Evolutionary conservation across 306 rosid species (phyloP), one percentile per base, ranked within the genome.

Genomic region (Senna tora): DNA sequence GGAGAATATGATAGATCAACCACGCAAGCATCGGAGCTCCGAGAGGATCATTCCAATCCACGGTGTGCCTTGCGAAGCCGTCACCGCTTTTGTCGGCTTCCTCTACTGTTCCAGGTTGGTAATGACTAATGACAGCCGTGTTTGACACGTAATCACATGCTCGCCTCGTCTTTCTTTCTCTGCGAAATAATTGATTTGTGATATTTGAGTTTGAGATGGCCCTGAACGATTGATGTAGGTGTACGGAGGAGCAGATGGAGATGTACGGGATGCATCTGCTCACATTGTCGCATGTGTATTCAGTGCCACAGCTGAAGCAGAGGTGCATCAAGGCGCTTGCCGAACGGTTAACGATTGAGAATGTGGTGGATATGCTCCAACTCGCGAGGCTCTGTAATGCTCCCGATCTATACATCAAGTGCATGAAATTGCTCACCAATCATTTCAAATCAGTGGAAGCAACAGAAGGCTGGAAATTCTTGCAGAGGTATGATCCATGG

Each of bases 351-450:
- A 82, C 87, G 21, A 58, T 60, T 2, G 97, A 91, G 16, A 89
- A 85, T 80, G 97, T 89, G 45, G 96, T 94, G 75, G 99, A 94
- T 36, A 73, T 91, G 38, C 88, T 94, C 14, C 97, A 94, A 74
- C 88, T 94, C 15, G 96, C 97, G 0, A 84, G 87, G 65, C 87
- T 94, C 84, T 94, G 96, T 79, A 94, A 94, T 34, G 95, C 99
- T 12, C 89, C 96, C 9, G 92, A 94, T 91, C 99, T 94, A 32
- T 75, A 73, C 75, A 82, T 94, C 80, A 91, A 84, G 59, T 86
- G 96, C 79, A 80, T 89, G 96, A 91, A 85, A 60, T 67, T 88
- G 51, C 85, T 89, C 28, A 64, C 84, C 0, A 61, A 57, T 15
- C 73, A 91, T 64, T 91, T 86, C 87, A 86, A 82, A n/a, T 77